Evolutionary conservation across 2,329 filamentous ascomycete genomes (phyloP), one percentile per base, ranked within the genome.

Genomic region (Xylariaceae sp.): DNA sequence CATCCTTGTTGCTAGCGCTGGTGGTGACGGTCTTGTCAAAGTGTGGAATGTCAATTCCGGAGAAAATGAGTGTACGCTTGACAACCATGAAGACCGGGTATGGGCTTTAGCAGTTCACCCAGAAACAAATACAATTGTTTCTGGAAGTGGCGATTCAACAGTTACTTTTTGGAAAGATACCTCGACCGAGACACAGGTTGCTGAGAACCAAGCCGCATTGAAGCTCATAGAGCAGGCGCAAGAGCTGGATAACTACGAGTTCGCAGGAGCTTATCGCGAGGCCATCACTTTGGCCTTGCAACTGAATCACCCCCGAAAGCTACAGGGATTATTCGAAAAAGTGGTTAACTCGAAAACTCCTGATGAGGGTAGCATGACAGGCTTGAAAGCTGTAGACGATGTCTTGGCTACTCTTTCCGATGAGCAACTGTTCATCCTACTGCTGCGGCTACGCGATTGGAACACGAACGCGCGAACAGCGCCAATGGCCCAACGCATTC

Each of bases 131-230:
- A 82, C 82, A 37, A 78, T 98, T 39, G 84, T 94, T 28, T 97
- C 93, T 6, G 93, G 90, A 28, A 90, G 88, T 43, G 91, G 87
- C 39, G 93, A 98, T 64, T 90, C 89, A 26, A 90, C 89, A 1
- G 80, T 98, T 29, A 94, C 89, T 1, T 95, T 97, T 68, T 98
- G 93, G 93, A 83, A 82, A 55, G 93, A 98, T 60, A 96, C 89
- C 2, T 94, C 89, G 0, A 78, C 81, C 3, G 75, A 86, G 44
- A 95, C 91, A 0, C 83, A 88, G 47, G 79, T 81, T 13, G 83
- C 84, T 3, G 80, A 86, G 1, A 84, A 85, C 1, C 78, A 81
- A 31, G 87, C 85, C 3, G 84, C 85, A 28, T 81, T 86, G 4
- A 81, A 85, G 60, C 79, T 91, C 41, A 85, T 95, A 35, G 91